These are phyloP conservation scores for Fomes fomentarius DNA, from an alignment of 1,284 basidiomycete species.

Conservation along the genomic window DNA sequence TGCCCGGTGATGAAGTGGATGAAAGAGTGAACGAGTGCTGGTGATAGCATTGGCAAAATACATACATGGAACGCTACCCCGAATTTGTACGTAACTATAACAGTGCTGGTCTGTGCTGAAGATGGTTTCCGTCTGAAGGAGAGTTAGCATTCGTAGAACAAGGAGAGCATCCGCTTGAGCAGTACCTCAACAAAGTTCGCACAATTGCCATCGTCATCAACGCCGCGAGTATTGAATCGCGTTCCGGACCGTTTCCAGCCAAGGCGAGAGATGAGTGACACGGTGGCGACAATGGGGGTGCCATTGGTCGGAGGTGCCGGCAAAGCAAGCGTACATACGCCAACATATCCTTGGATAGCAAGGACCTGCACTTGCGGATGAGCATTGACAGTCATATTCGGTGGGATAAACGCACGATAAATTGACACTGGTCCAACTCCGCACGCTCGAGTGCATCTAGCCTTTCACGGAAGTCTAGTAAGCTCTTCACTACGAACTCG, in stretches of 20 bases:
- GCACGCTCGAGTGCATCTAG: constrained; percentile 69
- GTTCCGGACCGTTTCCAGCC: constrained; percentile 97
- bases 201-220: constrained; percentile 97
- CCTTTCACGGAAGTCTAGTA: constrained; percentile 81
- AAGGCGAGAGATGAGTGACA: constrained; percentile 85
- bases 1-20: constrained; percentile 20
- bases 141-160: constrained; percentile 24
- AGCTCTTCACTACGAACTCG: constrained; percentile 77
- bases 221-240: constrained; percentile 95
- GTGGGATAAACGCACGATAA: constrained; percentile 65
- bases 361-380: too few species aligned
- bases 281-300: constrained; percentile 63
- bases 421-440: constrained; percentile 78
- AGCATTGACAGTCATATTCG: too few species aligned
- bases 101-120: constrained; percentile 84
- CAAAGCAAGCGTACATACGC: constrained; percentile 69
- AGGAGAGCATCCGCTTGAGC: neutral
- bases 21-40: constrained; percentile 14
- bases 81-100: constrained; percentile 91
- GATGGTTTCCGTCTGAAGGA: constrained; percentile 82
- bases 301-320: constrained; percentile 76
- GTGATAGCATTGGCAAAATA: constrained; percentile 25
- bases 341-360: constrained; percentile 93
- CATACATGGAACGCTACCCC: constrained; percentile 92
- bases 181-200: constrained; percentile 95